phyloP scores from a whole-genome alignment of 2,329 filamentous ascomycete species.

The Plenodomus lindquistii region DNA sequence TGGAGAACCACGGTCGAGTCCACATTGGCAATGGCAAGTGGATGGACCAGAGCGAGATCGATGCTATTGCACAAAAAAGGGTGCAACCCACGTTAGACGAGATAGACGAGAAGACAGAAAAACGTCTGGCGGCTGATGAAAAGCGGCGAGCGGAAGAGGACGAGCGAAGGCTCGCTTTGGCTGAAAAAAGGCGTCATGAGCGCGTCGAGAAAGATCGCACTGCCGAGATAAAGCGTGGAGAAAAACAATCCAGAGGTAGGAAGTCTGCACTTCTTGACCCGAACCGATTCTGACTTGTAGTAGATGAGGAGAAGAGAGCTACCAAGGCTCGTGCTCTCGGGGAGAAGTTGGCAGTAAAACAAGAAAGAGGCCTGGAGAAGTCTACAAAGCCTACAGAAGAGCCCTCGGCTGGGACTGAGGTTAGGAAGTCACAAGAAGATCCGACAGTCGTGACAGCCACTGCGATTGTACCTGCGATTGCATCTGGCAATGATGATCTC shows the following conservation, averaged over 20 bases:
- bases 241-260: slow-evolving; percentile 62
- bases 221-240: slow-evolving; percentile 51
- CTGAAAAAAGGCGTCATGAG: slow-evolving; percentile 65
- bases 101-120: slow-evolving; percentile 77
- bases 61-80: slow-evolving; percentile 74
- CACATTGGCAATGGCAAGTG: slow-evolving; percentile 81
- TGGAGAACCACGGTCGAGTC: slow-evolving; percentile 60
- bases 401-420: slow-evolving; percentile 54
- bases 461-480: slow-evolving; percentile 5
- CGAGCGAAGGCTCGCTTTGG: slow-evolving; percentile 65
- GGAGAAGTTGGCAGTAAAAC: slow-evolving; percentile 48
- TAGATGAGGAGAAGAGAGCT: slow-evolving; percentile 60
- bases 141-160: slow-evolving; percentile 67
- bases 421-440: slow-evolving; percentile 53
- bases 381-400: slow-evolving; percentile 60
- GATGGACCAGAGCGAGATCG: slow-evolving; percentile 76
- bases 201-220: slow-evolving; percentile 58
- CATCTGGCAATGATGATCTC: slow-evolving; percentile 21
- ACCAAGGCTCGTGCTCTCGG: slow-evolving; percentile 55
- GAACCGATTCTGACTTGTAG: slow-evolving; percentile 25
- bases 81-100: slow-evolving; percentile 85
- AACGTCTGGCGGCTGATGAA: slow-evolving; percentile 70
- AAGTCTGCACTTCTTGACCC: background rate
- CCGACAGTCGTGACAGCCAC: slow-evolving; percentile 13
- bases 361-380: slow-evolving; percentile 50